Evolutionary conservation across 495 filamentous ascomycete species (phyloP).

Genomic region (Oleoguttula mirabilis): DNA sequence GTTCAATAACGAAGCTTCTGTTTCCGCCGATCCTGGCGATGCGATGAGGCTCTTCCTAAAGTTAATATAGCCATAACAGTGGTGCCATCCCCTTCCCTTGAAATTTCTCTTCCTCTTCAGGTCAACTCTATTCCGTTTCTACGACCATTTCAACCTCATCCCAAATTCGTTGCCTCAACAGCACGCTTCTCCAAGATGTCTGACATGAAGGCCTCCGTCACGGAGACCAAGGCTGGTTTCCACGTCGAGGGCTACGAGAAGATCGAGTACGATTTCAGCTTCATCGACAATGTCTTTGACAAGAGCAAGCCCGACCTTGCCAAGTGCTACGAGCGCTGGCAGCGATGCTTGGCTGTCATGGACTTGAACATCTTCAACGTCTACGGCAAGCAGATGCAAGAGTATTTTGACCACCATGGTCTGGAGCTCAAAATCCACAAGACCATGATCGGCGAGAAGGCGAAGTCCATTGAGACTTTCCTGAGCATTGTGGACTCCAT

Average conservation of each 20-base stretch:
- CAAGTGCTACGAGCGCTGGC: slow-evolving; percentile 45
- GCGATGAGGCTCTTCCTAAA: no score
- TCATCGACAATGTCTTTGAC: slow-evolving; percentile 51
- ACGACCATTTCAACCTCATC: not conserved
- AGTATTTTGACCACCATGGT: slow-evolving; percentile 44
- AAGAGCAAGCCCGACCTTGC: slow-evolving; percentile 40
- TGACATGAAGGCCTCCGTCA: slow-evolving; percentile 46
- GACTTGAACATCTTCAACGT: slow-evolving; percentile 48
- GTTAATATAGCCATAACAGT: no score
- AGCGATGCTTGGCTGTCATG: slow-evolving; percentile 45
- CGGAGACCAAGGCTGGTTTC: slow-evolving; percentile 41
- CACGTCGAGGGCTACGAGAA: slow-evolving; percentile 54
- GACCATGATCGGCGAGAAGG: slow-evolving; percentile 53
- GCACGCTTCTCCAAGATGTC: slow-evolving; percentile 40
- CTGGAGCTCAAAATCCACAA: slow-evolving; percentile 47
- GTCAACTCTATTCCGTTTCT: not conserved
- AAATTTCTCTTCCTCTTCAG: not conserved
- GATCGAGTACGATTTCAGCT: slow-evolving; percentile 55
- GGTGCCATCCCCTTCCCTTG: not conserved
- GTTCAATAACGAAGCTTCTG: not conserved
- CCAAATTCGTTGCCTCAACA: slow-evolving; percentile 11
- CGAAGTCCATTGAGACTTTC: slow-evolving; percentile 50
- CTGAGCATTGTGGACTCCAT: slow-evolving; percentile 50
- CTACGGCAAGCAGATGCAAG: slow-evolving; percentile 46
- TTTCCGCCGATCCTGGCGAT: no score